Base-by-base conservation (phyloP, 2,329 filamentous ascomycete species). In the Calonectria hongkongensis region DNA sequence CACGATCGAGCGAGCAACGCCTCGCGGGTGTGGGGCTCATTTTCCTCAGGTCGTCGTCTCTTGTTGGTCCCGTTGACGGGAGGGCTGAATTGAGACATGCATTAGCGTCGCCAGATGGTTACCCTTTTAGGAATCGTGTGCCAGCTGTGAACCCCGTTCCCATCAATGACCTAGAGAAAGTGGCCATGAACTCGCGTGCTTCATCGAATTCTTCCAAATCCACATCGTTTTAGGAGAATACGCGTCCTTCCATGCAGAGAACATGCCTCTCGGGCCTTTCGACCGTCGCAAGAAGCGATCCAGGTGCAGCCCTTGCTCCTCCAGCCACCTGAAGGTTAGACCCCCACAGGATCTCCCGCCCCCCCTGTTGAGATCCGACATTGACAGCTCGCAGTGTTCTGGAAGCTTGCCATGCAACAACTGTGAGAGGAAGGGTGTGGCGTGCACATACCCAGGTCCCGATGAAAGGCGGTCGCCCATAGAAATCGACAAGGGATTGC, bases 321-420 rank as follows among this genome's bases (percentile, higher is more conserved):
- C 69, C 28, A 82, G 82, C 63, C 83, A 85, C 69, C 75, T 84
- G 10, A 84, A 84, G 74, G 83, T 82, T 56, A 10, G 76, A 50
- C 12, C 50, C 54, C 15, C 47, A 47, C 8, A 25, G 15, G 13
- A 10, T 30, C 41, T 8, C 27, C 16, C 8, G 2, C 16, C 25
- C 15, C 21, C 7, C 13, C n/a, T 27, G 10, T 4, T 9, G 21
- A 4, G 18, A n/a, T 9, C 43, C 43, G 54, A 18, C 18, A 45
- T 66, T 43, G 48, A 73, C 13, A 18, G 0, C 5, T 21, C 16
- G 1, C 7, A 84, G 83, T 85, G 83, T 73, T 84, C 82, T 65
- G 83, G 83, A 43, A 71, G 51, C 8, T 30, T 62, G 27, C 82
- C 83, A 6, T 85, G 83, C 51, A 72, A 54, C 8, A 79, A 81